Percentiles rank a stretch among this genome's conserved stretches.
Conservation (phyloP, 768 basidiomycete genomes). For the Kwoniella shandongensis region DNA sequence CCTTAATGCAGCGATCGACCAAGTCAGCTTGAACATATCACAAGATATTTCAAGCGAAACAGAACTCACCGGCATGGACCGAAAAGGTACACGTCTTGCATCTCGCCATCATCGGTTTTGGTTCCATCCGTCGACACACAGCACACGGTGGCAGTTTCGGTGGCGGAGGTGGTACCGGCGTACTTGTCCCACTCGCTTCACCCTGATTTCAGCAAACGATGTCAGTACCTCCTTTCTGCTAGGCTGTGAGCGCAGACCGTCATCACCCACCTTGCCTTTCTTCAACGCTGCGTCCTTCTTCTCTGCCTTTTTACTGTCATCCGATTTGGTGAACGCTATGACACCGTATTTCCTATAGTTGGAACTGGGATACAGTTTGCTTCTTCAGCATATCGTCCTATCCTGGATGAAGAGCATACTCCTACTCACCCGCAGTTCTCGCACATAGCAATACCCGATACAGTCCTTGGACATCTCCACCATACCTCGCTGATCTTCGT, state of each 20-base stretch:
- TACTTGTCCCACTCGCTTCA: conserved; percentile 62
- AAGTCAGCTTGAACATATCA: background rate
- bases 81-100: conserved; percentile 78
- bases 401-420: background rate
- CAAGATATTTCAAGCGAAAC: conserved; percentile 1
- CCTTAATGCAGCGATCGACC: conserved; percentile 56
- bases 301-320: conserved; percentile 56
- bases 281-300: conserved; percentile 64
- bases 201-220: too few relatives aligned
- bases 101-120: conserved; percentile 72
- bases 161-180: conserved; percentile 56
- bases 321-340: conserved; percentile 55
- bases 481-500: conserved; percentile 74
- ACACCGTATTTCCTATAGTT: conserved; percentile 94
- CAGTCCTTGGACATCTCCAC: conserved; percentile 91
- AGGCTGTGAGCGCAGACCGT: too few relatives aligned
- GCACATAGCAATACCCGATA: conserved; percentile 75
- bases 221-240: too few relatives aligned
- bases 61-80: conserved; percentile 69
- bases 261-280: conserved; percentile 64
- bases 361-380: conserved; percentile 46
- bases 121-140: conserved; percentile 72
- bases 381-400: background rate
- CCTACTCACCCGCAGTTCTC: conserved; percentile 67
- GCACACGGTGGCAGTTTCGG: conserved; percentile 60